Base-by-base conservation (phyloP, 1,284 basidiomycete genomes). In the Pseudozyma sp. region DNA sequence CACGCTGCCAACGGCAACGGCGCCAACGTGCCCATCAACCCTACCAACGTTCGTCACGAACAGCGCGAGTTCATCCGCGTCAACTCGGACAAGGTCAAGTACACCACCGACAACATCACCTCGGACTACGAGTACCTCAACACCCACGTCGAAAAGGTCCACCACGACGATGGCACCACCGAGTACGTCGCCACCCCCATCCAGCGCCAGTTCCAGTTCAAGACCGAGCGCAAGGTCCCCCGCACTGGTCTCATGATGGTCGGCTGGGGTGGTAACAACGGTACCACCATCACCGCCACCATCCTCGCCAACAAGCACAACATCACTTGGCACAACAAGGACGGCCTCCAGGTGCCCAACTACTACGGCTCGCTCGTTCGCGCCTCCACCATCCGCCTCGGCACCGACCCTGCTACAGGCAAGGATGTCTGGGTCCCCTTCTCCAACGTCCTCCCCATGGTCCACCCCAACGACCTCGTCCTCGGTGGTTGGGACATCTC, bases 401-500 rank as follows among this genome's bases (percentile, higher is more conserved):
- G 97, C 55, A 89, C 88, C 56, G 94, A 99, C 82, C 89, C 91
- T 53, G 84, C 86, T 60, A 92, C 91, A 2, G 92, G 92, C 83
- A 94, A 94, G 87, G 95, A 98, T 83, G 90, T 98, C 75, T 89
- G 95, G 84, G 91, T 97, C 71, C 96, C 96, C 47, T 88, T 98
- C 85, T 92, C 91, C 45, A 94, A 97, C 82, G 90, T 98, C 77
- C 89, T 98, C 51, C 96, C 96, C 64, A 97, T 97, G 93, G 94
- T 97, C 59, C 95, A 98, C 87, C 96, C 96, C 75, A 96, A 97
- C 85, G 97, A 99, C 86, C 91, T 99, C 82, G 94, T 98, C 74
- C 60, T 98, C 77, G 93, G 94, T 63, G 97, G 96, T 35, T 99
- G 96, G 97, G 96, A 99, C 84, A 98, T 99, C 83, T 97, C 94